Percentiles rank a stretch among this genome's conserved stretches.
Evolutionary conservation across 2,329 filamentous ascomycete species (phyloP).

Genomic region (Westerdykella aurantiaca): DNA sequence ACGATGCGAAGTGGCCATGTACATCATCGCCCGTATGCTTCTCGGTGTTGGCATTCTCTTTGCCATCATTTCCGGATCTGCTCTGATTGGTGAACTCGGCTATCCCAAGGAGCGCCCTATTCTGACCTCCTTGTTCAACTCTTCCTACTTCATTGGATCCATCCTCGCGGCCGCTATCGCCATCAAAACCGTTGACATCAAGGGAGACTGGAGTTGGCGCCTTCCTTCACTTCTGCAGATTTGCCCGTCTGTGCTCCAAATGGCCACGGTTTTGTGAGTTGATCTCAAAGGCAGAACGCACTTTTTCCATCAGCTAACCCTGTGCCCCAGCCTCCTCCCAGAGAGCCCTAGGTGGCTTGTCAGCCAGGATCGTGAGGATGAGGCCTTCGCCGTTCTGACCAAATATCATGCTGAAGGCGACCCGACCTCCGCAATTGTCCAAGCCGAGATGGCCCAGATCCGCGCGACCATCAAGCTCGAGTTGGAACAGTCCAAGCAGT

Average conservation of each 20-base stretch:
- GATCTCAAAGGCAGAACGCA: not conserved
- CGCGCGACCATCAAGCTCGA: conserved; percentile 52
- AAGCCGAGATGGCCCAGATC: conserved; percentile 58
- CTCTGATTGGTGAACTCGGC: conserved; percentile 58
- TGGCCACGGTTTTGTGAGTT: conserved; percentile 32
- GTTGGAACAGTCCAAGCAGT: conserved; percentile 48
- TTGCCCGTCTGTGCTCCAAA: conserved; percentile 44
- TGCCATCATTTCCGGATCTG: conserved; percentile 56
- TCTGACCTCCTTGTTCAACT: conserved; percentile 61
- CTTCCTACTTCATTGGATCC: conserved; percentile 52
- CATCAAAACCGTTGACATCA: conserved; percentile 44
- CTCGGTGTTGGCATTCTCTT: conserved; percentile 61
- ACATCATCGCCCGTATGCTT: conserved; percentile 53
- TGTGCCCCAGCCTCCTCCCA: conserved; percentile 25
- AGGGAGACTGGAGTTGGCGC: conserved; percentile 45
- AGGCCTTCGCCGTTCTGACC: conserved; percentile 30
- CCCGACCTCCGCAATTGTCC: conserved; percentile 34
- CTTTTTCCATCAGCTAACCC: conserved; percentile 2
- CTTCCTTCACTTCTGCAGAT: conserved; percentile 48
- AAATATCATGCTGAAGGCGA: conserved; percentile 45
- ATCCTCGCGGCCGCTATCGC: conserved; percentile 47
- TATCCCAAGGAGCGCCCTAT: conserved; percentile 61
- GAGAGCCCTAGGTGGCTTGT: conserved; percentile 47
- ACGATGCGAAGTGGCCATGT: conserved; percentile 46
- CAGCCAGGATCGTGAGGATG: conserved; percentile 47